A percentile compares a stretch with the other conserved stretches of the same genome.
phyloP scores from a whole-genome alignment of 352 stramenopile species.

The Phytophthora foliorum region DNA sequence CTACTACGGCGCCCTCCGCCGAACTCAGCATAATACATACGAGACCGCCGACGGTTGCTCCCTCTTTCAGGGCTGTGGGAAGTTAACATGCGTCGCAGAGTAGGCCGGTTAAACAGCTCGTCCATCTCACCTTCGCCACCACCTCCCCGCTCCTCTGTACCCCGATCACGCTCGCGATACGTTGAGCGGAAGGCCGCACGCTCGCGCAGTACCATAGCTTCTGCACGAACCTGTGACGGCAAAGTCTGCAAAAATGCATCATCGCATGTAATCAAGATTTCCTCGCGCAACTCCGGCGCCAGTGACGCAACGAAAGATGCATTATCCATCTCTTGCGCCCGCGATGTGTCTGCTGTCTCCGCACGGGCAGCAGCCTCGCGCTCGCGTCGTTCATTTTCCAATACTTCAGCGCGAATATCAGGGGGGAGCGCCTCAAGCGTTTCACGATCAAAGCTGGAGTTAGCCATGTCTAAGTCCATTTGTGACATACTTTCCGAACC shows the following conservation, averaged over 20 bases:
- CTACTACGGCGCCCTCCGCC: slow-evolving; percentile 53
- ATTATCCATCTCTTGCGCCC: slow-evolving; percentile 99
- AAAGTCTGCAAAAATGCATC: slow-evolving; percentile 96
- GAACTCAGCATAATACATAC: slow-evolving; percentile 57
- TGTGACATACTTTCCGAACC: slow-evolving; percentile 79
- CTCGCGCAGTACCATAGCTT: slow-evolving; percentile 97
- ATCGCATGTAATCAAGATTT: slow-evolving; percentile 97
- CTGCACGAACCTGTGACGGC: slow-evolving; percentile 93
- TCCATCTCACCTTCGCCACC: slow-evolving; percentile 62
- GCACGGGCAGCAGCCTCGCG: slow-evolving; percentile 78
- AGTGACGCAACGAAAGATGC: slow-evolving; percentile 97
- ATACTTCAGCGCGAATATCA: slow-evolving; percentile 97
- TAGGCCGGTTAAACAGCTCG: slow-evolving; percentile 79
- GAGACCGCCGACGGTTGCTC: slow-evolving; percentile 49
- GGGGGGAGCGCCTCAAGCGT: slow-evolving; percentile 96
- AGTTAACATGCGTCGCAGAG: slow-evolving; percentile 83
- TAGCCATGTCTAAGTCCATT: slow-evolving; percentile 85
- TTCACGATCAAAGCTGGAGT: slow-evolving; percentile 95
- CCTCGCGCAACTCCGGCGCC: slow-evolving; percentile 94
- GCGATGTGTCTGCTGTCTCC: slow-evolving; percentile 91
- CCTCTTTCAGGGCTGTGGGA: slow-evolving; percentile 71
- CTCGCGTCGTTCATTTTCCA: slow-evolving; percentile 96
- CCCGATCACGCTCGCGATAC: slow-evolving; percentile 59
- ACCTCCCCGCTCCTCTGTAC: slow-evolving; percentile 34
- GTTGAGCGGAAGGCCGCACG: slow-evolving; percentile 84